Conservation (phyloP, 1,139 yeast species). For the Nakaseomyces delphensis region DNA sequence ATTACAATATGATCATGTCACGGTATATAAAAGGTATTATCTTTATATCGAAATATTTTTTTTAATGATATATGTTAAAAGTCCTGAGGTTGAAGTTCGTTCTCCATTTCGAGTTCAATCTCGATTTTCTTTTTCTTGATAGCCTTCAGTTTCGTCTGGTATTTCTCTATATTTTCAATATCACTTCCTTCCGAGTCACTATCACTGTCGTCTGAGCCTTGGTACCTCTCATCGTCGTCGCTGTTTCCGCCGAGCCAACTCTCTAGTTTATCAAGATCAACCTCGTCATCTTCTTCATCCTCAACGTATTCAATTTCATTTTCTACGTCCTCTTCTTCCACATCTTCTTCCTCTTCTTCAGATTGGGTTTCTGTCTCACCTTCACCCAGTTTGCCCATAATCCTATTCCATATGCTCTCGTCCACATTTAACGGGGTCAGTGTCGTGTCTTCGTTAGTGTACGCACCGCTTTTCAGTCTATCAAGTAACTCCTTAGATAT, state of each 20-base stretch:
- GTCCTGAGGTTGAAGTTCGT: slow-evolving; percentile 22
- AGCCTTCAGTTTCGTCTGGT: slow-evolving; percentile 37
- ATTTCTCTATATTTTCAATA: slow-evolving; percentile 34
- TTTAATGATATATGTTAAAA: background rate
- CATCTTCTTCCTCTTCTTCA: slow-evolving; percentile 46
- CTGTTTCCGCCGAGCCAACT: slow-evolving; percentile 64
- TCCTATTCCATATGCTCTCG: slow-evolving; percentile 90
- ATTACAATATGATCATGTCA: background rate
- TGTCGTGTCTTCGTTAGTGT: slow-evolving; percentile 61
- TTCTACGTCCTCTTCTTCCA: slow-evolving; percentile 48
- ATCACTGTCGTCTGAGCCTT: slow-evolving; percentile 24
- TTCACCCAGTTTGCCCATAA: slow-evolving; percentile 63
- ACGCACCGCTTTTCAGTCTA: slow-evolving; percentile 93
- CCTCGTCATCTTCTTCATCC: slow-evolving; percentile 78
- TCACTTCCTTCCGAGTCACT: slow-evolving; percentile 30
- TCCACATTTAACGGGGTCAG: slow-evolving; percentile 76
- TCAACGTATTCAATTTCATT: slow-evolving; percentile 73
- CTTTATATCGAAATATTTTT: too few species aligned
- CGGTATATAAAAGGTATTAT: background rate
- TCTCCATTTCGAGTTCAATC: slow-evolving; percentile 63
- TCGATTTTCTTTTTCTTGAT: slow-evolving; percentile 56
- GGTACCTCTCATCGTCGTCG: slow-evolving; percentile 33
- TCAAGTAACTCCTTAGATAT: slow-evolving; percentile 91
- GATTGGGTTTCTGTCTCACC: slow-evolving; percentile 57
- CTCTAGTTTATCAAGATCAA: slow-evolving; percentile 85